phyloP scores from a whole-genome alignment of 768 basidiomycete species.

The Auricularia sp. region DNA sequence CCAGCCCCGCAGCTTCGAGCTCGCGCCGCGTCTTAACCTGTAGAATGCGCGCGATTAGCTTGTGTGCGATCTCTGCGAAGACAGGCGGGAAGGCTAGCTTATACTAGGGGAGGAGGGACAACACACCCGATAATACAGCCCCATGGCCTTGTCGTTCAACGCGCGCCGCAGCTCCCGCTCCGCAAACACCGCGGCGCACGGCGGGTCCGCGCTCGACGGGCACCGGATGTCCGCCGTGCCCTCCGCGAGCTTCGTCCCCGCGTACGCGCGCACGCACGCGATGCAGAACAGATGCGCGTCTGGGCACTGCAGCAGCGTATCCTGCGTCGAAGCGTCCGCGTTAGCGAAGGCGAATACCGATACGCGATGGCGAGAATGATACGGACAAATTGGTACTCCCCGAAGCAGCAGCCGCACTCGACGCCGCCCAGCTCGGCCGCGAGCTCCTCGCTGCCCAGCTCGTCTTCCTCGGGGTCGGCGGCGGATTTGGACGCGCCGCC shows the following conservation, averaged over 20 bases:
- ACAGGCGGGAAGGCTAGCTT: too few relatives aligned
- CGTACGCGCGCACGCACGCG: conserved; percentile 59
- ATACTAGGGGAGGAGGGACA: background rate
- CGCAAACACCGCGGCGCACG: conserved; percentile 52
- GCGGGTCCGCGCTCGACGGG: conserved; percentile 26
- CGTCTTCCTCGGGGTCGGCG: conserved; percentile 29
- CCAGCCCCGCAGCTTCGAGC: conserved; percentile 66
- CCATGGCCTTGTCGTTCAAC: conserved; percentile 55
- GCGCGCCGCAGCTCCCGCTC: conserved; percentile 59
- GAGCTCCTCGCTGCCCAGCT: conserved; percentile 14
- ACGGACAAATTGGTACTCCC: conserved; percentile 58
- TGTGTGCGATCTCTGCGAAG: background rate
- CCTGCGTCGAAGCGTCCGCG: conserved; percentile 29
- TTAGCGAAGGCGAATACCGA: conserved; percentile 1
- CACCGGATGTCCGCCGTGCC: conserved; percentile 42
- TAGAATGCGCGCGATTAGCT: conserved; percentile 6
- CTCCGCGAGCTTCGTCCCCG: conserved; percentile 44
- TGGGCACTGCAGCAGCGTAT: conserved; percentile 80
- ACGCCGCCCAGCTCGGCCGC: conserved; percentile 50
- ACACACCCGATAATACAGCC: conserved; percentile 50
- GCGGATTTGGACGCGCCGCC: conserved; percentile 30
- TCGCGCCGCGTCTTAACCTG: conserved; percentile 62
- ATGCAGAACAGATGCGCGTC: conserved; percentile 84
- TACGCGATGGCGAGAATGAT: background rate
- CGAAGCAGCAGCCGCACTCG: conserved; percentile 86